Evolutionary conservation across 139 green algal species (phyloP), one percentile per base, ranked within the genome.

Genomic region (Chlorella sp.): DNA sequence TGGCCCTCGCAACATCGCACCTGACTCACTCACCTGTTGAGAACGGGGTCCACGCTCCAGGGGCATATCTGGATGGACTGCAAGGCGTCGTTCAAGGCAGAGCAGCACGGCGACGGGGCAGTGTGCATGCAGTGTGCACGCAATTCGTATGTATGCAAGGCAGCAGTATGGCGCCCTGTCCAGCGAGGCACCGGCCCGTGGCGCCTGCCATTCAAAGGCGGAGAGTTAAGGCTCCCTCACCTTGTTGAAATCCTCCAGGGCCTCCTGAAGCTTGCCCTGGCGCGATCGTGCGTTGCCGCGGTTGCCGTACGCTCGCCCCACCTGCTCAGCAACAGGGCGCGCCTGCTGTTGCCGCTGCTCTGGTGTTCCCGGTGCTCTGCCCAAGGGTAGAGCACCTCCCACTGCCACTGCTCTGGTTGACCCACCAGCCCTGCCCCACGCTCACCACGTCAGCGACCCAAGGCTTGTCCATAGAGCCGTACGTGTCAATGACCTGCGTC

Each of bases 221-320:
- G 10, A 67, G 6, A 67, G 49, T 60, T 60, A 17, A n/a, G 49
- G 20, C n/a, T n/a, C n/a, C n/a, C n/a, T n/a, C n/a, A n/a, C 27
- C 36, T 62, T 60, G 35, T 72, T 63, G 36, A 36, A 72, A 36
- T 72, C 36, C 27, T n/a, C 36, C 14, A 72, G 67, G 4, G 67
- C 67, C 36, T 72, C 67, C 36, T 34, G 24, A 33, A 62, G 35
- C 24, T n/a, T 35, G 35, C 66, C 92, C 85, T 95, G 91, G 23
- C 92, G 82, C n/a, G 86, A 85, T 17, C 88, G 81, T 1, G 90
- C 89, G 75, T 97, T 97, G 73, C 93, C 93, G 10, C 92, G 82
- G 80, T 97, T 97, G 69, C 91, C 92, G 51, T 73, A 88, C 14
- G 90, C 90, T 31, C 90, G 76, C 2, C 91, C 91, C 31, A 97